Conservation (phyloP, 495 filamentous ascomycete species). For the Penicillium arizonense region DNA sequence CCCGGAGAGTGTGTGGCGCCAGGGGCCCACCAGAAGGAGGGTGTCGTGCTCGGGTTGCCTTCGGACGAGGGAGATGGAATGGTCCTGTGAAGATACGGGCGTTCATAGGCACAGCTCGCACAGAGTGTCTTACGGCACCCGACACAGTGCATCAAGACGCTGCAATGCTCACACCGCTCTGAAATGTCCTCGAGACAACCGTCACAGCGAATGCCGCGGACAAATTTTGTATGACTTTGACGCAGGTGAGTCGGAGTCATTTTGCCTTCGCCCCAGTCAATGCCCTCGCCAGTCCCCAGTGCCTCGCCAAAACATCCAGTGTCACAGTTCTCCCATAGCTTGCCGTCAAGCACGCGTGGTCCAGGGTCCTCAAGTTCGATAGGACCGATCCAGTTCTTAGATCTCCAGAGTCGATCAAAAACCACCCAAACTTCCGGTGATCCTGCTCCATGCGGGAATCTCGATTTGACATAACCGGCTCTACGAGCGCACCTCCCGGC, state of each 20-base stretch:
- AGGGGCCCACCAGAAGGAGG: constrained; percentile 59
- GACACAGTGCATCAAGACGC: constrained; percentile 62
- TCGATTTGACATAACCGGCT: constrained; percentile 56
- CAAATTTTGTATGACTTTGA: constrained; percentile 51
- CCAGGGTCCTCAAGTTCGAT: constrained; percentile 18
- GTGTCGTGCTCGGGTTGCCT: constrained; percentile 6
- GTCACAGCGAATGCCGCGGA: constrained; percentile 54
- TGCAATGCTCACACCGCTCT: constrained; percentile 62
- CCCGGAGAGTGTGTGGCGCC: constrained; percentile 53
- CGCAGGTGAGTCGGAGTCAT: constrained; percentile 53
- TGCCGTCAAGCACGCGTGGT: constrained; percentile 38
- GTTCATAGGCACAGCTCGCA: constrained; percentile 59
- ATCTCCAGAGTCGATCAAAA: constrained; percentile 61
- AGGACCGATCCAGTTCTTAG: constrained; percentile 57
- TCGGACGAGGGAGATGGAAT: constrained; percentile 12
- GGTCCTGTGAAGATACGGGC: constrained; percentile 44
- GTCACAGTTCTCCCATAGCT: constrained; percentile 59
- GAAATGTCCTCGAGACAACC: constrained; percentile 50
- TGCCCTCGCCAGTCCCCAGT: constrained; percentile 45
- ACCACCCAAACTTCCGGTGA: constrained; percentile 62
- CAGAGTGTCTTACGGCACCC: constrained; percentile 62
- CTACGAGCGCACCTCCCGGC: constrained; percentile 56
- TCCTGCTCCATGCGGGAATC: constrained; percentile 50
- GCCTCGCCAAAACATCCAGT: constrained; percentile 55
- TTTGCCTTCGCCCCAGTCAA: constrained; percentile 52